Conservation (phyloP, 768 basidiomycete species). For the Podaxis rugospora region DNA sequence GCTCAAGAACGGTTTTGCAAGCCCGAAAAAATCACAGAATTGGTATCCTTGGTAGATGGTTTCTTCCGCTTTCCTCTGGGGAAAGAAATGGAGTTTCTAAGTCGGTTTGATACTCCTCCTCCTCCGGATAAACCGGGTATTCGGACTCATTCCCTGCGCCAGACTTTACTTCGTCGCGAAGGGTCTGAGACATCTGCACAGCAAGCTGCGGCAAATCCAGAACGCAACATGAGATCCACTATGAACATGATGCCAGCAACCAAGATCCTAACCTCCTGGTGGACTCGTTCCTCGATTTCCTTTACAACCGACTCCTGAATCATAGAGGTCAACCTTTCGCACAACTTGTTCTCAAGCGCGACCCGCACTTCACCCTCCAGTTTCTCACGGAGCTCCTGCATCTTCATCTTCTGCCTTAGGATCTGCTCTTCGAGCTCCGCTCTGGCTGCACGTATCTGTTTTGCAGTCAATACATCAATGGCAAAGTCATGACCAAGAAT, state of each 20-base stretch:
- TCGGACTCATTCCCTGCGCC: slow-evolving; percentile 37
- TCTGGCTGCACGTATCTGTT: slow-evolving; percentile 37
- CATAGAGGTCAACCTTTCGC: slow-evolving; percentile 27
- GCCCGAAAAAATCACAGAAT: not conserved
- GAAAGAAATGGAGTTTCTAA: slow-evolving; percentile 6
- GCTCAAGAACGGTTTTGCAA: no score
- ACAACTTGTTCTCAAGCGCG: slow-evolving; percentile 36
- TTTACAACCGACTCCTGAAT: slow-evolving; percentile 31
- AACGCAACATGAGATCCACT: not conserved
- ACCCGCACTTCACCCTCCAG: slow-evolving; percentile 38
- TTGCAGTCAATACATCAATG: slow-evolving; percentile 10
- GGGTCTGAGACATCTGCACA: slow-evolving; percentile 36
- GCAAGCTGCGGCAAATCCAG: slow-evolving; percentile 28
- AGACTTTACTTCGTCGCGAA: slow-evolving; percentile 36
- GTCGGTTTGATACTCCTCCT: slow-evolving; percentile 10
- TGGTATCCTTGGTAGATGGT: slow-evolving; percentile 1
- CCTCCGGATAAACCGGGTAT: slow-evolving; percentile 44
- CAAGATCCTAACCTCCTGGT: slow-evolving; percentile 30
- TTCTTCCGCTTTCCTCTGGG: not conserved
- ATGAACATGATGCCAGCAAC: not conserved
- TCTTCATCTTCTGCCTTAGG: slow-evolving; percentile 30
- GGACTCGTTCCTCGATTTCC: slow-evolving; percentile 37
- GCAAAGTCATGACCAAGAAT: not conserved
- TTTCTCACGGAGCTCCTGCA: slow-evolving; percentile 27
- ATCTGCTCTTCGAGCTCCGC: slow-evolving; percentile 35